A percentile compares a stretch with the other conserved stretches of the same genome.
Evolutionary conservation across 495 filamentous ascomycete genomes (phyloP).

Genomic region (Cenococcum geophilum): DNA sequence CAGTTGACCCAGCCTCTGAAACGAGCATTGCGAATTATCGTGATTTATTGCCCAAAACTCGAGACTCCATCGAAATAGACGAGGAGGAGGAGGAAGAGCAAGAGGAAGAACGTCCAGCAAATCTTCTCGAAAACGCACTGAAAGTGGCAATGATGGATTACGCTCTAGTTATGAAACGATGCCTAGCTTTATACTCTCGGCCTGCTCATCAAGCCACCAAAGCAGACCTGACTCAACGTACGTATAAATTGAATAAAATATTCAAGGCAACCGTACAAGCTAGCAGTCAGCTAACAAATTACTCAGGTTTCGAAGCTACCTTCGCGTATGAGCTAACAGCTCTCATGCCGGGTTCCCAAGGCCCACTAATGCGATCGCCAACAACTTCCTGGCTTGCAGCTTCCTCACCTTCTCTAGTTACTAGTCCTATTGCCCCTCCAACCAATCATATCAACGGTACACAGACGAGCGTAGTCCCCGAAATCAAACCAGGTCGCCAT

Average conservation of each 20-base stretch:
- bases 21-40: slow-evolving; percentile 71
- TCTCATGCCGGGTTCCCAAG: slow-evolving; percentile 36
- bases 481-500: slow-evolving; percentile 21
- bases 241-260: slow-evolving; percentile 10
- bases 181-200: slow-evolving; percentile 60
- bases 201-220: slow-evolving; percentile 56
- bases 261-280: too few relatives aligned
- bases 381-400: slow-evolving; percentile 38
- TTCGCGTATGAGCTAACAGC: slow-evolving; percentile 57
- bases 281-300: slow-evolving; percentile 10
- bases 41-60: slow-evolving; percentile 54
- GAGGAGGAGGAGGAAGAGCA: slow-evolving; percentile 41
- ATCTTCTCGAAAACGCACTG: slow-evolving; percentile 74
- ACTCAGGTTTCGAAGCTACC: slow-evolving; percentile 53
- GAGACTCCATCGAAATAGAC: slow-evolving; percentile 41
- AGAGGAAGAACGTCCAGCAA: slow-evolving; percentile 46
- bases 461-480: slow-evolving; percentile 11
- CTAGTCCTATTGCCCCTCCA: slow-evolving; percentile 14
- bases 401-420: slow-evolving; percentile 13
- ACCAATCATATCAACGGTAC: slow-evolving; percentile 14
- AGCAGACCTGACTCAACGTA: slow-evolving; percentile 45
- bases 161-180: slow-evolving; percentile 77
- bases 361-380: slow-evolving; percentile 18
- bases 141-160: slow-evolving; percentile 84
- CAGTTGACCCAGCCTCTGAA: slow-evolving; percentile 61